Percentiles rank a stretch among this genome's conserved stretches.
Conservation (phyloP, 2,329 filamentous ascomycete species). For the Colletotrichum musicola region DNA sequence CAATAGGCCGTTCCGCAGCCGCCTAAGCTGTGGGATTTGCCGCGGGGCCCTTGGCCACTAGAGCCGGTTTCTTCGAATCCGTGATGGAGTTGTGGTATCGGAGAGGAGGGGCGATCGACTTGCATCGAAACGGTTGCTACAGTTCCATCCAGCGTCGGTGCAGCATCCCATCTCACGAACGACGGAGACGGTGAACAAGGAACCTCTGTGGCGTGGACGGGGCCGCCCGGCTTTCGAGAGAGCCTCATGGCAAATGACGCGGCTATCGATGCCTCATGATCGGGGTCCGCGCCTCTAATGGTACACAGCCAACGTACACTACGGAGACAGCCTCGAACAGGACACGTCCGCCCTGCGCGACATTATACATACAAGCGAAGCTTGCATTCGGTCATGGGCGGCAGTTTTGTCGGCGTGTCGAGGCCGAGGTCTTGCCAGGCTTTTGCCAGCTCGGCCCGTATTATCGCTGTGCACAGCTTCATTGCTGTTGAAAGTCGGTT, state of each 20-base stretch:
- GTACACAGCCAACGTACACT: not conserved
- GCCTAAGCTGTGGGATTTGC: not conserved
- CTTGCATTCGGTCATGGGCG: slow-evolving; percentile 1
- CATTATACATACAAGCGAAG: not conserved
- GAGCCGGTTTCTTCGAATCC: not conserved
- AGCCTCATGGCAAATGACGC: slow-evolving; percentile 22
- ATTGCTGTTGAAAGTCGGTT: too few species aligned
- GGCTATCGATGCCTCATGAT: slow-evolving; percentile 16
- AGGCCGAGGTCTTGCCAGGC: not conserved
- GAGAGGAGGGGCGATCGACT: not conserved
- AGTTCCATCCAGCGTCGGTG: slow-evolving; percentile 19
- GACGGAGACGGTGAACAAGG: slow-evolving; percentile 9
- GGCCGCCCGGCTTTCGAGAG: not conserved
- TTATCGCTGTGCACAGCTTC: too few species aligned
- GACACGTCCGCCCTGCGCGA: slow-evolving; percentile 12
- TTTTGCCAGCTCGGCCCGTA: too few species aligned
- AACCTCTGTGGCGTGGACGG: not conserved
- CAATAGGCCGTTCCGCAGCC: not conserved
- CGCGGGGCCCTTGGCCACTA: not conserved
- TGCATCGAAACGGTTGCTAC: slow-evolving; percentile 17
- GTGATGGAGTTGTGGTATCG: not conserved
- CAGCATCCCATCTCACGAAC: slow-evolving; percentile 23
- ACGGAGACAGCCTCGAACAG: slow-evolving; percentile 25
- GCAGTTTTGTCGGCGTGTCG: not conserved
- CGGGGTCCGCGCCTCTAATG: slow-evolving; percentile 6